phyloP scores from a whole-genome alignment of 179 eudicot genomes.

The Silene noctiflora region DNA sequence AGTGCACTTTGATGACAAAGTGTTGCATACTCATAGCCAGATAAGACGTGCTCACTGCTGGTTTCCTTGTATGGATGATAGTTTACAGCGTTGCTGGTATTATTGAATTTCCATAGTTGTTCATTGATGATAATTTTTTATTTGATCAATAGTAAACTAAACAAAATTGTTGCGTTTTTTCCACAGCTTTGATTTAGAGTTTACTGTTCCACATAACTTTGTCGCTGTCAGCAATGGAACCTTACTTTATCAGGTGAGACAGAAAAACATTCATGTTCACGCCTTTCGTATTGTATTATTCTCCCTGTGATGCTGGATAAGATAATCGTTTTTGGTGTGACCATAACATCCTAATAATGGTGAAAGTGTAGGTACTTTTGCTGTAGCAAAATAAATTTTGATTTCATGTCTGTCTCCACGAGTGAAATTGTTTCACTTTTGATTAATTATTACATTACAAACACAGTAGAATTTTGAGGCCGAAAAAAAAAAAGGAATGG shows the following conservation, averaged over 20 bases:
- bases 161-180: slow-evolving; percentile 14
- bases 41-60: slow-evolving; percentile 97
- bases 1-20: slow-evolving; percentile 70
- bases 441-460: neutral
- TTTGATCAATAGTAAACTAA: slow-evolving; percentile 5
- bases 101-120: slow-evolving; percentile 22
- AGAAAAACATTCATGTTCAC: neutral
- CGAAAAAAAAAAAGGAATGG: neutral
- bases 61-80: slow-evolving; percentile 97
- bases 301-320: neutral
- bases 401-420: neutral
- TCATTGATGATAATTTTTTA: slow-evolving; percentile 15
- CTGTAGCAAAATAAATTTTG: too few species aligned
- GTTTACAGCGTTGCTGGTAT: slow-evolving; percentile 90
- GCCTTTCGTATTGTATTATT: neutral
- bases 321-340: slow-evolving; percentile 1
- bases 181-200: slow-evolving; percentile 84
- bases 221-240: slow-evolving; percentile 92
- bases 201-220: slow-evolving; percentile 79
- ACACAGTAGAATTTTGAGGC: neutral
- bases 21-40: slow-evolving; percentile 89
- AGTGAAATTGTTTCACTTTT: neutral
- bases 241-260: slow-evolving; percentile 83
- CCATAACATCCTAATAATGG: neutral
- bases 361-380: neutral